These are phyloP conservation scores for Prototheca stagnorum DNA, from an alignment of 163 green algal genomes.

Conservation along the genomic window DNA sequence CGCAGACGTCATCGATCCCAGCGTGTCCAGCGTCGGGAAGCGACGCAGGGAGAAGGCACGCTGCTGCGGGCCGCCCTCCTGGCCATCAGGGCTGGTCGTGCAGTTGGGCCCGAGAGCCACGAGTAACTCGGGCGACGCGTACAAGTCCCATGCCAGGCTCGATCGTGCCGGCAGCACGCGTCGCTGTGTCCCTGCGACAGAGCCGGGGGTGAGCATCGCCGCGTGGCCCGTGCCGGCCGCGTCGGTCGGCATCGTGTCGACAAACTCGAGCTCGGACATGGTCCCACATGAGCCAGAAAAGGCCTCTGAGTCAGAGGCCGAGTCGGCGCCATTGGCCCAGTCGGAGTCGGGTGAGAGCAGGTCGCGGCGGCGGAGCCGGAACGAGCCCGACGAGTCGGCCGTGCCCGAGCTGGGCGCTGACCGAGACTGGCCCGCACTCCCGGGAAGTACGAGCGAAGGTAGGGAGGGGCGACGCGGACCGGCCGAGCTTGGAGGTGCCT, in stretches of 20 bases:
- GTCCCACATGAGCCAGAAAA: neutral
- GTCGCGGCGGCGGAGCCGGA: constrained; percentile 13
- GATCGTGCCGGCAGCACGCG: no score
- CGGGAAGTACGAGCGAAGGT: no score
- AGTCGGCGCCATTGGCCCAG: neutral
- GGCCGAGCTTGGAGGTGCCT: neutral
- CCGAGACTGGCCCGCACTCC: no score
- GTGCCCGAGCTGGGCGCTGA: no score
- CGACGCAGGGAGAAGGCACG: constrained; percentile 5
- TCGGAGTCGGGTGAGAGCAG: constrained; percentile 8
- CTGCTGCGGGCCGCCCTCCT: neutral
- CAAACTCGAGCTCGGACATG: constrained; percentile 17
- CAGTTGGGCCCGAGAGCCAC: constrained; percentile 12
- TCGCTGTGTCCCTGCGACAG: no score
- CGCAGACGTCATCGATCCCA: constrained; percentile 1
- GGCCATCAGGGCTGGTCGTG: neutral
- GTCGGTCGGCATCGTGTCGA: constrained; percentile 4
- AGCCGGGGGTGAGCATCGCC: no score
- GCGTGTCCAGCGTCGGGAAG: constrained; percentile 14
- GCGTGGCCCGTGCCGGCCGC: neutral
- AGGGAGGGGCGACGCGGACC: neutral
- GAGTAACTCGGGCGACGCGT: constrained; percentile 16
- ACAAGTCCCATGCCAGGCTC: constrained; percentile 2
- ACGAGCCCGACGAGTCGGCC: constrained; percentile 2
- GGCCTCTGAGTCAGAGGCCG: neutral